Evolutionary conservation across 2,329 filamentous ascomycete genomes (phyloP).

Genomic region (Sclerotinia glacialis): DNA sequence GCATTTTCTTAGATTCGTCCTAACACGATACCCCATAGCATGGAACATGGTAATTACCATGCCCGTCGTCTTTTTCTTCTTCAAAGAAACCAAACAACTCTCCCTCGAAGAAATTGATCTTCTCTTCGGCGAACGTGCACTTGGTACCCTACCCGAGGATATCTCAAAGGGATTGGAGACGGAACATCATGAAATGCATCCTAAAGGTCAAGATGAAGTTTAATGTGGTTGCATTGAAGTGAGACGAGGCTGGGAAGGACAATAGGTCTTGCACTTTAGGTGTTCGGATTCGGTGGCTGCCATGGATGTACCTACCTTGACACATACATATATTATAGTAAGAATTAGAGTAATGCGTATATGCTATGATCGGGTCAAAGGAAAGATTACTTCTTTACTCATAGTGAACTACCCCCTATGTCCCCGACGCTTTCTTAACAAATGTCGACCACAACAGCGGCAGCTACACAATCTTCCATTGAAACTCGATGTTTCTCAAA

Average conservation of each 20-base stretch:
- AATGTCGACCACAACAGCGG: too few relatives aligned
- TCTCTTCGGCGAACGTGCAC: conserved; percentile 41
- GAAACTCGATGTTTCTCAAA: not conserved
- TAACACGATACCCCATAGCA: conserved; percentile 21
- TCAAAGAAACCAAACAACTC: conserved; percentile 39
- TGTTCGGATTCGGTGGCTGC: not conserved
- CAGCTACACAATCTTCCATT: not conserved
- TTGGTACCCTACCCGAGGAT: conserved; percentile 47
- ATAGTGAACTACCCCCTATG: not conserved
- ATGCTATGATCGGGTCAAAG: not conserved
- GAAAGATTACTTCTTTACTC: too few relatives aligned
- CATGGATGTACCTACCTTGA: too few relatives aligned
- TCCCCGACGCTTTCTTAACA: too few relatives aligned
- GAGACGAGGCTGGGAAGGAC: not conserved
- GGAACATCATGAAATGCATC: conserved; percentile 20
- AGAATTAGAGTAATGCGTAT: not conserved
- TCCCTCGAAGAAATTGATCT: conserved; percentile 40
- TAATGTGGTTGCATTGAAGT: not conserved
- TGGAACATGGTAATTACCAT: conserved; percentile 39
- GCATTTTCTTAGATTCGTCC: too few relatives aligned
- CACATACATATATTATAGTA: too few relatives aligned
- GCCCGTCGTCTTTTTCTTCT: conserved; percentile 39
- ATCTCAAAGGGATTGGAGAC: conserved; percentile 37
- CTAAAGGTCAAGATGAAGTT: conserved; percentile 16
- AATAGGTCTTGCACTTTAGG: not conserved